Evolutionary conservation across 805 yeast genomes (phyloP).

Genomic region (Torulaspora microellipsoides): DNA sequence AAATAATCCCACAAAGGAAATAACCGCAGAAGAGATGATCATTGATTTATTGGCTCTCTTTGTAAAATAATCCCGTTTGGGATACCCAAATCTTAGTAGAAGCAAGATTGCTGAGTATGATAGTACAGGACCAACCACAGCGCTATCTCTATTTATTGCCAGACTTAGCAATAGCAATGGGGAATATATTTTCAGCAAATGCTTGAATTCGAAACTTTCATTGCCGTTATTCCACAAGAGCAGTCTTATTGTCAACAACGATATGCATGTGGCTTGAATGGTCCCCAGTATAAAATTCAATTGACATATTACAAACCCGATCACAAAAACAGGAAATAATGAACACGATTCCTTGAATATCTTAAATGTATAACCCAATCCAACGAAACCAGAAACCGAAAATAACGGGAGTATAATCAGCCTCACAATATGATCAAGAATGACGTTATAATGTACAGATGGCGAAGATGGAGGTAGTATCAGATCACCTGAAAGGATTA

Average conservation of each 20-base stretch:
- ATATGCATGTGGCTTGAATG: constrained; percentile 17
- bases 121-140: neutral
- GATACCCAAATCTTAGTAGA: constrained; percentile 1
- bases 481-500: constrained; percentile 28
- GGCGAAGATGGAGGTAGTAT: constrained; percentile 17
- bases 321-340: constrained; percentile 2
- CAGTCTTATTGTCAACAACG: constrained; percentile 15
- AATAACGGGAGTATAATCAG: constrained; percentile 23
- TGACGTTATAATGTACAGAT: neutral
- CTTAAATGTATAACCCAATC: constrained; percentile 10
- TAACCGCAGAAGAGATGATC: neutral
- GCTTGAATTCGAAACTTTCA: too few relatives aligned
- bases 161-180: constrained; percentile 7
- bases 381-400: constrained; percentile 16
- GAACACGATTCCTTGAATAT: constrained; percentile 1
- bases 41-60: too few relatives aligned
- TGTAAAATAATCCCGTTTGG: neutral
- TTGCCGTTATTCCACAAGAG: neutral
- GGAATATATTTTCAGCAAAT: constrained; percentile 1
- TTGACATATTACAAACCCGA: constrained; percentile 8
- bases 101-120: neutral
- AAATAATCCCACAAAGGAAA: constrained; percentile 2
- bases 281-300: constrained; percentile 7
- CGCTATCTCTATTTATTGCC: neutral
- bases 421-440: constrained; percentile 2